A percentile compares a stretch with the other conserved stretches of the same genome.
Evolutionary conservation across 495 filamentous ascomycete genomes (phyloP).

Genomic region (Penicillium angulare): DNA sequence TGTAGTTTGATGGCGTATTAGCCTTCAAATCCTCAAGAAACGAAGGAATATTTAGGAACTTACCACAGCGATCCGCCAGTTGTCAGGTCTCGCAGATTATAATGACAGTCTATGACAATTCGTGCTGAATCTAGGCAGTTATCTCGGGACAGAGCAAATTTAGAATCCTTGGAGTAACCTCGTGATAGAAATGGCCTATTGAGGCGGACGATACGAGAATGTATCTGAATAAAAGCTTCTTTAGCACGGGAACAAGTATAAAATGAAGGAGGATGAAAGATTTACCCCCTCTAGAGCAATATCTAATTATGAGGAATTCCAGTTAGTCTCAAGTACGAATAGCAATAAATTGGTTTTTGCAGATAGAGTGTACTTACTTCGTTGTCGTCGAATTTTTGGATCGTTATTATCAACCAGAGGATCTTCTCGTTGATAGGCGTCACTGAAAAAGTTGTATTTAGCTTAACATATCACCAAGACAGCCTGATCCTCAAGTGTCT

Average conservation of each 20-base stretch:
- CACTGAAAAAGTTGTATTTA: background rate
- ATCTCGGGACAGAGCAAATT: background rate
- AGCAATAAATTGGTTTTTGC: background rate
- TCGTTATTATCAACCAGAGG: background rate
- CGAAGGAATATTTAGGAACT: no score
- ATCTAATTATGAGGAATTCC: background rate
- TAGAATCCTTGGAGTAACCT: background rate
- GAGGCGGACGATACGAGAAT: background rate
- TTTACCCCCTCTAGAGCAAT: conserved; percentile 1
- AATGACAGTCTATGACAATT: background rate
- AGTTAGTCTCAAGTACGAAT: background rate
- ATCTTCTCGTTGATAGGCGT: background rate
- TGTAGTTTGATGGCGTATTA: background rate
- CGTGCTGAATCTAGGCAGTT: background rate
- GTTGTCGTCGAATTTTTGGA: background rate
- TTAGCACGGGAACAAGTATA: background rate
- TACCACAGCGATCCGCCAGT: background rate
- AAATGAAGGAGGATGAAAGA: background rate
- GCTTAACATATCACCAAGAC: background rate
- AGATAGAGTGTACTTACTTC: background rate
- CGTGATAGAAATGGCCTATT: background rate
- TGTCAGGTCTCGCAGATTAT: conserved; percentile 1
- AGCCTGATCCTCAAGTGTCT: no score
- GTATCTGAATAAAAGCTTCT: background rate
- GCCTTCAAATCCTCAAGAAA: no score